These are phyloP conservation scores for Begonia loranthoides DNA, from an alignment of 306 rosid species.

Conservation along the genomic window DNA sequence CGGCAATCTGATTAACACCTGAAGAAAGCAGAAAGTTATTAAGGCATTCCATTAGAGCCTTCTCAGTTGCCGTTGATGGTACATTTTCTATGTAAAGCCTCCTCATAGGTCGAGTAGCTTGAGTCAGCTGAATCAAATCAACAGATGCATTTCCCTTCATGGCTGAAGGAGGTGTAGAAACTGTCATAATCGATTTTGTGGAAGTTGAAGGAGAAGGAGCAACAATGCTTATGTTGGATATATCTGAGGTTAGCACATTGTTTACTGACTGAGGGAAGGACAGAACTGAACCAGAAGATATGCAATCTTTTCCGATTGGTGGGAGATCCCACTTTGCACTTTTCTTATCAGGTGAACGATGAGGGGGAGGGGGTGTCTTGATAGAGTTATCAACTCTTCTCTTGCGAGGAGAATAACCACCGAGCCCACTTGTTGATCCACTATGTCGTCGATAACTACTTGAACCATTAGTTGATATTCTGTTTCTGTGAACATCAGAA, in stretches of 20 bases:
- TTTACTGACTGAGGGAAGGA: conserved; percentile 37
- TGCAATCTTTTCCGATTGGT: conserved; percentile 31
- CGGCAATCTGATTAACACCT: conserved; percentile 46
- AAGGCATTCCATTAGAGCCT: conserved; percentile 55
- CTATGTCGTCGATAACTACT: conserved; percentile 46
- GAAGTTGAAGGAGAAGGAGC: conserved; percentile 29
- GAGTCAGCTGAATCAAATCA: conserved; percentile 80
- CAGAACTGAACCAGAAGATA: conserved; percentile 30
- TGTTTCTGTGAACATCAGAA: conserved; percentile 40
- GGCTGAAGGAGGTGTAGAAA: conserved; percentile 23
- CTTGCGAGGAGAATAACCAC: conserved; percentile 98
- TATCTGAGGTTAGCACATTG: conserved; percentile 22
- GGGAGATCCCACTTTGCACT: conserved; percentile 74
- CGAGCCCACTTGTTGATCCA: conserved; percentile 58
- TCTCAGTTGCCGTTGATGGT: conserved; percentile 72
- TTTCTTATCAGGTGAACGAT: conserved; percentile 53
- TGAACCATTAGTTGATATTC: conserved; percentile 49
- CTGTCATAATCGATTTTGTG: conserved; percentile 20
- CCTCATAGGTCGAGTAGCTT: conserved; percentile 88
- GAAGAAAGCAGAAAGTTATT: conserved; percentile 53
- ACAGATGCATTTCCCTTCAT: conserved; percentile 33
- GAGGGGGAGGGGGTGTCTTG: conserved; percentile 76
- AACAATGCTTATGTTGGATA: conserved; percentile 28
- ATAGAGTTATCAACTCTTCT: conserved; percentile 67
- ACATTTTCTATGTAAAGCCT: conserved; percentile 84